phyloP scores from a whole-genome alignment of 2,329 filamentous ascomycete genomes.

The Nigrospora sphaerica region DNA sequence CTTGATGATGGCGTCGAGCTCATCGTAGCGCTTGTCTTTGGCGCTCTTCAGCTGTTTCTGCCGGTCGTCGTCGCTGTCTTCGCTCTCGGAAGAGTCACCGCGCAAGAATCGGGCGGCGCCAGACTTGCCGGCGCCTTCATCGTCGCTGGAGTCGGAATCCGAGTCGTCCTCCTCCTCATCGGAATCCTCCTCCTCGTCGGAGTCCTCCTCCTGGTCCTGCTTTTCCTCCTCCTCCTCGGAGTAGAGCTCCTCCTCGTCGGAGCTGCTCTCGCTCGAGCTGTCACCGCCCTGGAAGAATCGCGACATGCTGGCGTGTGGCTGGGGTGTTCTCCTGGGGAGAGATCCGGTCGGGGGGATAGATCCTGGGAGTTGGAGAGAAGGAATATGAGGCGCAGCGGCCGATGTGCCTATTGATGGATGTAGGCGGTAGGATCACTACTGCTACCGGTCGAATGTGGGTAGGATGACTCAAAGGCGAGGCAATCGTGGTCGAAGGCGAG shows the following conservation, averaged over 20 bases:
- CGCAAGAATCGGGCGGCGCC: slow-evolving; percentile 82
- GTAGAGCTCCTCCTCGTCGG: slow-evolving; percentile 95
- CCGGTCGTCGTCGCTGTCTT: slow-evolving; percentile 81
- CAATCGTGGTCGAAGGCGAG: background rate
- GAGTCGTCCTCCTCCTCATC: slow-evolving; percentile 43
- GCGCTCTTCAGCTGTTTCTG: slow-evolving; percentile 89
- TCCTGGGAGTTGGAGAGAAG: background rate
- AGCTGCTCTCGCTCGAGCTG: slow-evolving; percentile 93
- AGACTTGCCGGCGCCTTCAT: slow-evolving; percentile 54
- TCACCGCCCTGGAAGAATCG: slow-evolving; percentile 92
- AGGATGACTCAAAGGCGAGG: background rate
- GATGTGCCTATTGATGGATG: no score
- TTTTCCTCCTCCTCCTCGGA: slow-evolving; percentile 62
- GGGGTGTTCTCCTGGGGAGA: background rate
- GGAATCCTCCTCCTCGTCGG: slow-evolving; percentile 44
- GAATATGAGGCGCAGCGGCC: no score
- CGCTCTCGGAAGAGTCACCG: slow-evolving; percentile 66
- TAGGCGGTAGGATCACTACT: no score
- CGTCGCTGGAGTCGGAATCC: slow-evolving; percentile 51
- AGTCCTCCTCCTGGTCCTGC: slow-evolving; percentile 38
- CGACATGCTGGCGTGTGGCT: slow-evolving; percentile 59
- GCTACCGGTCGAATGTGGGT: no score
- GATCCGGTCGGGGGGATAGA: background rate
- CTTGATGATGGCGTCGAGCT: slow-evolving; percentile 83
- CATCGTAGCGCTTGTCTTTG: slow-evolving; percentile 94